Evolutionary conservation across 768 basidiomycete species (phyloP), one percentile per base, ranked within the genome.

Genomic region (Leccinum arenicola): DNA sequence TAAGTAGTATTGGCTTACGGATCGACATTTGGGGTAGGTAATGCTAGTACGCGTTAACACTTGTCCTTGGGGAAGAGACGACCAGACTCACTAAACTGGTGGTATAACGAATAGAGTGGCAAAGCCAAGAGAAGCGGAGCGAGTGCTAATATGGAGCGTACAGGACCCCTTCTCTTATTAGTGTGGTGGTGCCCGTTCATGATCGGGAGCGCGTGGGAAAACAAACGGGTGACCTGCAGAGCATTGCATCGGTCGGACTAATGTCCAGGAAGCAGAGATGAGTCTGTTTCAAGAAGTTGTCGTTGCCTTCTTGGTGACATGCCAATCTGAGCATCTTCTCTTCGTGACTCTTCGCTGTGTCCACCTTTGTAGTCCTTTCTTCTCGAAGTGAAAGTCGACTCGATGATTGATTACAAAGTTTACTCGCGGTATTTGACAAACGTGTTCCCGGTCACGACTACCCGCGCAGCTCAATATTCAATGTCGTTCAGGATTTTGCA

Each of bases 21-120:
- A 27, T 80, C 78, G 10, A 79, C 74, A 33, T 84, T 70, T 5
- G 87, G 85, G 21, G 74, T 70, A 11, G 87, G 86, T 38, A 88
- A 75, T n/a, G 74, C 87, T 89, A 58, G 38, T 12, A 52, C 40
- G 36, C 23, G 35, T 71, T 8, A 68, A 54, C 15, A 33, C 1
- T 29, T 4, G 50, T 2, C n/a, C 19, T 19, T n/a, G 17, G 40
- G 17, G 2, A 8, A n/a, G n/a, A 0, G 3, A 43, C n/a, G 40
- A 43, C n/a, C 43, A 31, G 48, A 73, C 80, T 67, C 59, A 82
- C 85, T 71, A 57, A 74, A 78, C 64, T 84, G 82, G 11, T 82
- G 78, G 62, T 75, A 70, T 40, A 81, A 71, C 4, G 84, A 78
- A 48, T 79, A 68, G 62, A 77, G 76, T 0, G 83, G 82, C 4